Base-by-base conservation (phyloP, 1,284 basidiomycete species). In the Ganoderma leucocontextum region DNA sequence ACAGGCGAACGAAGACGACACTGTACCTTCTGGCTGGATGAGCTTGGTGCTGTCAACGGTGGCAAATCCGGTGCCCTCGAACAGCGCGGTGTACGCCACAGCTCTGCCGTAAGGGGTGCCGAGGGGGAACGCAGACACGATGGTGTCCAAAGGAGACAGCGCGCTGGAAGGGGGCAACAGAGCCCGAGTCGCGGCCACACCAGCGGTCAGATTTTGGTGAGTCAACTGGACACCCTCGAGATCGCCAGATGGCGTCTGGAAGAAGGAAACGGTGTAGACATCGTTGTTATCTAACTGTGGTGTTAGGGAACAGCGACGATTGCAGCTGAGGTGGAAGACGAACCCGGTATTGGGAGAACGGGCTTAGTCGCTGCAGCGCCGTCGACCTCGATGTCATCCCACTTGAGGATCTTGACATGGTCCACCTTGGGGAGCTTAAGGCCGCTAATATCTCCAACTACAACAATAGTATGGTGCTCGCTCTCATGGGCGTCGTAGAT, bases 151-250 rank as follows among this genome's bases (percentile, higher is more conserved):
- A 2, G 88, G 81, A 8, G 91, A 89, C 15, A 94, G 75, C 0
- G 85, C 83, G 64, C 85, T 86, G 19, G 89, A 86, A 17, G 87
- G 78, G 2, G 93, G 91, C 62, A 95, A 84, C 35, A 94, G 78
- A 6, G 86, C 84, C 58, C 90, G 88, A 25, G 86, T 83, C 4
- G 91, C 91, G 2, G 91, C 86, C n/a, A 94, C 89, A 57, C 91
- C 93, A 13, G 93, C 91, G 2, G 92, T 94, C 66, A 94, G 77
- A 71, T 93, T 94, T 74, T 92, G 87, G 75, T 95, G 93, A 0
- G 91, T 92, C 53, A 95, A 80, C 67, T 89, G 89, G 8, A 86
- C 86, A 38, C 86, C 90, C 69, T 86, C 86, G 9, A 91, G 74
- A 59, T 84, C 82, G 41, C 89, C 89, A 19, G 83, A 79, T 35